Percentiles rank a stretch among this genome's conserved stretches.
Evolutionary conservation across 2,329 filamentous ascomycete species (phyloP).

Genomic region (Bertia moriformis): DNA sequence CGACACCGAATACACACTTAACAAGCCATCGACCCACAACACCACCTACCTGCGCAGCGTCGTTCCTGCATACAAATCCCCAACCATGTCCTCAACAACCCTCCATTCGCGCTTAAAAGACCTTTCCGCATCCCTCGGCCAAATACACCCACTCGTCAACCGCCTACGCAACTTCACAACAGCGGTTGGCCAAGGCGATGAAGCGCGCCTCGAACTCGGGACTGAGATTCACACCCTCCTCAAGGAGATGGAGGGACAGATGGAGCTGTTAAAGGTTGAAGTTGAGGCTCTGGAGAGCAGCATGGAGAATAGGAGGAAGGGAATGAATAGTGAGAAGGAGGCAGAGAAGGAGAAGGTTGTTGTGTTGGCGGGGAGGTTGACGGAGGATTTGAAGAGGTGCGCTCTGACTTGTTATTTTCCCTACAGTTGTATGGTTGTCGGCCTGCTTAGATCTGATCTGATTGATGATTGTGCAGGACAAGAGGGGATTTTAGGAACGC

Average conservation of each 20-base stretch:
- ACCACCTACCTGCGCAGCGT: too few species aligned
- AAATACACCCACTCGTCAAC: neutral
- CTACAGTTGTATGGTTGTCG: too few species aligned
- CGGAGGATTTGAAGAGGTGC: conserved; percentile 53
- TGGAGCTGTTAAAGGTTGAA: conserved; percentile 69
- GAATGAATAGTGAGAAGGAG: conserved; percentile 34
- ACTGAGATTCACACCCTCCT: conserved; percentile 68
- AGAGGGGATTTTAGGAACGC: conserved; percentile 66
- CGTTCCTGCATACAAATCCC: too few species aligned
- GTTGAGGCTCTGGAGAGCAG: conserved; percentile 50
- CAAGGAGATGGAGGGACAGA: conserved; percentile 67
- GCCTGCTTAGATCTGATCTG: neutral
- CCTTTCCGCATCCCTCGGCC: neutral
- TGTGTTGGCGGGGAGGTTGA: conserved; percentile 51
- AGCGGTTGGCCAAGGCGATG: conserved; percentile 27
- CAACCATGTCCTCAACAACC: neutral
- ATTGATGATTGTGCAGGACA: conserved; percentile 15
- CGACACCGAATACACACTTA: conserved; percentile 1
- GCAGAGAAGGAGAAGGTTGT: conserved; percentile 51
- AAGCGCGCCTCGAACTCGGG: conserved; percentile 56
- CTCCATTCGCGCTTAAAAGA: neutral
- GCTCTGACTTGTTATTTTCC: neutral
- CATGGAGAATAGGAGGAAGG: conserved; percentile 5
- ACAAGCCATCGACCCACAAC: too few species aligned
- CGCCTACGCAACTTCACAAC: conserved; percentile 4